Base-by-base conservation (phyloP, 441 rosid genomes). In the Croton laevigatus region DNA sequence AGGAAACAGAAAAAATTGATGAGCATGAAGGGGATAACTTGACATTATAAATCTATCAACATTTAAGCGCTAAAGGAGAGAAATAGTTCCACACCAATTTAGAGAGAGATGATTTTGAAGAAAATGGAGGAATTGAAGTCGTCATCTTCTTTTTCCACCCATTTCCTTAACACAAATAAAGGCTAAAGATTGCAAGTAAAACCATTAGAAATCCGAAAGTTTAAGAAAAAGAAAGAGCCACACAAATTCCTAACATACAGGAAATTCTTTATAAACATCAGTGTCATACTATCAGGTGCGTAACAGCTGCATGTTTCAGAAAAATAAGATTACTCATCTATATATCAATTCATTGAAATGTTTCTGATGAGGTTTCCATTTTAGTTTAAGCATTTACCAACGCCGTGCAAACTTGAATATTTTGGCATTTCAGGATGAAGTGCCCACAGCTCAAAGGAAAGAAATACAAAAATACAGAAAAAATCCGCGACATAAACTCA, bases 1-100 rank as follows among this genome's bases (percentile, higher is more conserved):
- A 42, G 60, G 53, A 74, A 67, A 65, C 37, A 10, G 37, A 59
- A 52, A n/a, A 5, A 71, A 32, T 64, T 12, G 4, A 42, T 46
- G 27, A 8, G 62, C n/a, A 19, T 19, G 60, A 40, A 8, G 11
- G n/a, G 8, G 23, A 40, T 42, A n/a, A n/a, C n/a, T n/a, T n/a
- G 37, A 53, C 40, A 67, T 53, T 38, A 55, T 14, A 54, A 34
- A 10, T 44, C 51, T 54, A 54, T 12, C 8, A 20, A 5, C 54
- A 12, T 23, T 14, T 20, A 3, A 42, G 13, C 16, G 16, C 40
- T 42, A 12, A 55, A 40, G 23, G 20, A 52, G 46, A 27, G 32
- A 27, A 27, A 27, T 27, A 27, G 32, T 27, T 27, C 32, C 32
- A 27, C 32, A 27, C 32, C 32, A 27, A 27, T 27, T 27, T 27